Conservation (phyloP, 1,284 basidiomycete species). For the Ceratobasidium sp. region DNA sequence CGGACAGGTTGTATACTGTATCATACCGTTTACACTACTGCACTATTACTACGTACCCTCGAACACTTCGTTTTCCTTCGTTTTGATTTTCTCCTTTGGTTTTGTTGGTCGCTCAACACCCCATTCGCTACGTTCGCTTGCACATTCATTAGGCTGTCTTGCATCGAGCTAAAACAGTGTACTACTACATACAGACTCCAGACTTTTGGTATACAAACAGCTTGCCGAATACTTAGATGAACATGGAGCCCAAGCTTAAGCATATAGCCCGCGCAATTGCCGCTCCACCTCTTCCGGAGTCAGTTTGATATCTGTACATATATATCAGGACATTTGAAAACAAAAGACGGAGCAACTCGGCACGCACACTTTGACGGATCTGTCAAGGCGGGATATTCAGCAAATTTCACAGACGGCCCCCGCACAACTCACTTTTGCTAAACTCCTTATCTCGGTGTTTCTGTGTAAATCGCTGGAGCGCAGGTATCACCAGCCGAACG, state of each 20-base stretch:
- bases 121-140: neutral
- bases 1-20: neutral
- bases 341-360: neutral
- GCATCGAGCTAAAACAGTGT: slow-evolving; percentile 16
- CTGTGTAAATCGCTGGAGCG: slow-evolving; percentile 72
- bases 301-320: slow-evolving; percentile 72
- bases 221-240: neutral
- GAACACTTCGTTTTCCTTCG: slow-evolving; percentile 1
- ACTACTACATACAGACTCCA: slow-evolving; percentile 12
- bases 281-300: slow-evolving; percentile 75
- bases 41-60: neutral
- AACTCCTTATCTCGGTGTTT: slow-evolving; percentile 79
- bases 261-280: slow-evolving; percentile 68
- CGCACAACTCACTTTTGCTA: slow-evolving; percentile 70
- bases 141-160: neutral
- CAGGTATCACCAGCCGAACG: slow-evolving; percentile 74
- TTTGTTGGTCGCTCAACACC: neutral
- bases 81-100: neutral
- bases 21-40: neutral
- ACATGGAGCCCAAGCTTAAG: neutral
- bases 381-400: slow-evolving; percentile 47
- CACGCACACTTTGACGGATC: slow-evolving; percentile 81
- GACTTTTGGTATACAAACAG: neutral
- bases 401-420: neutral
- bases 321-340: slow-evolving; percentile 20